These are phyloP conservation scores for Xylaria bambusicola DNA, from an alignment of 495 filamentous ascomycete genomes.

Conservation along the genomic window DNA sequence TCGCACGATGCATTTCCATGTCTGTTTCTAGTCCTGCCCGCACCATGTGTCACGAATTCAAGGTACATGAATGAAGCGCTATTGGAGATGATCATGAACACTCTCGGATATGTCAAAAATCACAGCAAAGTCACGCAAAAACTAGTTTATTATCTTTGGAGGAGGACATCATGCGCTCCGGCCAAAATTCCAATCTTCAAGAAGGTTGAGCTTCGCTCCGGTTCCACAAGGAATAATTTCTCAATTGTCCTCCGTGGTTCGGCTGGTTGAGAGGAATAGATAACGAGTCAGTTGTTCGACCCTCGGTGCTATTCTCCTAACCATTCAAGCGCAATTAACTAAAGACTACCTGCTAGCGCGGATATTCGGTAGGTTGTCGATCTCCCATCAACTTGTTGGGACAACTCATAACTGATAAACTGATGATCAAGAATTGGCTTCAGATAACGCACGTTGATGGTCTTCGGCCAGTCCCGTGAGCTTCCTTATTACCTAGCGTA, in stretches of 20 bases:
- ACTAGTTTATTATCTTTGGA: slow-evolving; percentile 89
- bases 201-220: slow-evolving; percentile 75
- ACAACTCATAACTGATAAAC: slow-evolving; percentile 1
- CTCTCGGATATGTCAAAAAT: slow-evolving; percentile 68
- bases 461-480: slow-evolving; percentile 5
- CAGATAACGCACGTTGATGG: neutral
- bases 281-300: slow-evolving; percentile 1
- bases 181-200: slow-evolving; percentile 31
- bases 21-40: slow-evolving; percentile 88
- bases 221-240: slow-evolving; percentile 83
- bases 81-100: slow-evolving; percentile 71
- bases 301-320: neutral
- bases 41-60: slow-evolving; percentile 87
- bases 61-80: slow-evolving; percentile 80
- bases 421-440: slow-evolving; percentile 1
- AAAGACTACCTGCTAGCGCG: neutral
- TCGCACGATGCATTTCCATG: slow-evolving; percentile 59
- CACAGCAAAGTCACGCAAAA: slow-evolving; percentile 75
- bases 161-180: slow-evolving; percentile 28
- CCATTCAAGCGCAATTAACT: neutral
- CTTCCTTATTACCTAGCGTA: neutral
- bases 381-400: slow-evolving; percentile 3
- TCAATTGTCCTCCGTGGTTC: slow-evolving; percentile 61
- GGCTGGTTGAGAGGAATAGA: slow-evolving; percentile 15
- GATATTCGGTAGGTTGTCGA: neutral